Evolutionary conservation across 805 yeast genomes (phyloP).

Genomic region (Lipomyces kockii): DNA sequence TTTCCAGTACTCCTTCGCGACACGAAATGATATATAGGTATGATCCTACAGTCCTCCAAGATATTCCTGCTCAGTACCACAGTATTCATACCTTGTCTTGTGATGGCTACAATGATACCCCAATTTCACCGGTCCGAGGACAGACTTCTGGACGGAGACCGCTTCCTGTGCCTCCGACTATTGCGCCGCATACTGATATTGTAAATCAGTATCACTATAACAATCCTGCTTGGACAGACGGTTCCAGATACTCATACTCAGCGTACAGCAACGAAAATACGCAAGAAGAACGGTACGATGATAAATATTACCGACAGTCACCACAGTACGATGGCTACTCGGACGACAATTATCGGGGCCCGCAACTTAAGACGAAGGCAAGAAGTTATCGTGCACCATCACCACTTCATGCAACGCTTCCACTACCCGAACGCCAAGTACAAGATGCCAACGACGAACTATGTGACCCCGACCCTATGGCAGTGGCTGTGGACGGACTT

Average conservation of each 20-base stretch:
- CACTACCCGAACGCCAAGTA: neutral
- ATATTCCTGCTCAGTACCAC: constrained; percentile 13
- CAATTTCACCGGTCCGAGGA: neutral
- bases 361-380: neutral
- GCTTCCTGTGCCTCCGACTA: constrained; percentile 2
- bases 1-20: constrained; percentile 4
- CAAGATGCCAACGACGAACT: neutral
- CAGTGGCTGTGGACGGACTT: constrained; percentile 9
- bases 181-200: neutral
- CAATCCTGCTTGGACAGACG: neutral
- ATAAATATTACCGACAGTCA: neutral
- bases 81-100: neutral
- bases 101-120: neutral
- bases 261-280: neutral
- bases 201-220: neutral
- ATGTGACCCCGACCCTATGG: neutral
- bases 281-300: neutral
- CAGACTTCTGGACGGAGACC: neutral
- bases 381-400: neutral
- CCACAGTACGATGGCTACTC: neutral
- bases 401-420: neutral
- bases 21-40: constrained; percentile 12
- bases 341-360: neutral
- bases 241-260: neutral
- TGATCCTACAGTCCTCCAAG: constrained; percentile 14